Conservation (phyloP, 2,329 filamentous ascomycete genomes). For the Cladobotryum protrusum region DNA sequence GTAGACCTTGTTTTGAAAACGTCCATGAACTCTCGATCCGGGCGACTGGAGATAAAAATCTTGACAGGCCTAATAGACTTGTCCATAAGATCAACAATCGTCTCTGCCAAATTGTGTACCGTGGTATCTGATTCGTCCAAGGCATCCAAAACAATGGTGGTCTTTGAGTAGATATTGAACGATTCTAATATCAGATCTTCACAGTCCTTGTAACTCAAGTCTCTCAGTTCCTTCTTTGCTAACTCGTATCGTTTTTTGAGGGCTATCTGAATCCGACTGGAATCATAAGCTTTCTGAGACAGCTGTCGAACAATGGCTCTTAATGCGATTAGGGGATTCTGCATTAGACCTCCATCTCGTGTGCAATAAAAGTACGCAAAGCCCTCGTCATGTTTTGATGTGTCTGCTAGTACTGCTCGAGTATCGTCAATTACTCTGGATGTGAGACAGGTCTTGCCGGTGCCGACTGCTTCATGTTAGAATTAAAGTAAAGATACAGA, state of each 20-base stretch:
- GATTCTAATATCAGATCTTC: conserved; percentile 7
- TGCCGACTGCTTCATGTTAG: conserved; percentile 3
- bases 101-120: conserved; percentile 6
- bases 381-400: conserved; percentile 2
- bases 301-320: conserved; percentile 16
- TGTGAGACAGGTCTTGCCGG: conserved; percentile 7
- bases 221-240: neutral
- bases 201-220: conserved; percentile 9
- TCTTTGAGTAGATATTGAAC: conserved; percentile 3
- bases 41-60: conserved; percentile 14
- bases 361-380: conserved; percentile 17
- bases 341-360: conserved; percentile 8
- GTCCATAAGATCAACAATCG: conserved; percentile 3
- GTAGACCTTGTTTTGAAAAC: conserved; percentile 2
- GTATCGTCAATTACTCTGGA: conserved; percentile 4
- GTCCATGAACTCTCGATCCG: conserved; percentile 9
- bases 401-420: neutral
- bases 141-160: conserved; percentile 13
- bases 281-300: neutral
- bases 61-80: conserved; percentile 12
- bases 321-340: conserved; percentile 10
- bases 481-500: neutral
- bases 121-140: conserved; percentile 15
- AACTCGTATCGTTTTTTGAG: conserved; percentile 1
- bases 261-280: neutral